A percentile compares a stretch with the other conserved stretches of the same genome.
These are phyloP conservation scores for Fragilariopsis cylindrus DNA, from an alignment of 108 stramenopile genomes.

Conservation along the genomic window DNA sequence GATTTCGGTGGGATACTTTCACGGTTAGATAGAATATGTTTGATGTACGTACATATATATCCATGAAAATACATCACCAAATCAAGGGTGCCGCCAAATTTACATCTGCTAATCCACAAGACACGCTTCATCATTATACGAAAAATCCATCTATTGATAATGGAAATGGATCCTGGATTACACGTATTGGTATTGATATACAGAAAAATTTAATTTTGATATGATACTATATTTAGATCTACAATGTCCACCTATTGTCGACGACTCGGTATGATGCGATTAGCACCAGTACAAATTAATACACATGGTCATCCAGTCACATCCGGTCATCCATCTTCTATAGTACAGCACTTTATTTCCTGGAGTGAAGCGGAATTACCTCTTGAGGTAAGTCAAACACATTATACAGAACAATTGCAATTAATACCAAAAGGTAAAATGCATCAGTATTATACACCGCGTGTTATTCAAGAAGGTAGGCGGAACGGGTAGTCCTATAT, in stretches of 20 bases:
- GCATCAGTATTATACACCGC: slow-evolving; percentile 41
- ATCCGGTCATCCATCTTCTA: slow-evolving; percentile 24
- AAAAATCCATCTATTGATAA: background rate
- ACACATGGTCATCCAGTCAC: slow-evolving; percentile 45
- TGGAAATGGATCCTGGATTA: background rate
- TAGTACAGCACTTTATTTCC: slow-evolving; percentile 38
- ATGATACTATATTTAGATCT: slow-evolving; percentile 40
- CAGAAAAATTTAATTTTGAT: slow-evolving; percentile 28
- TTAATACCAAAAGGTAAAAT: slow-evolving; percentile 15
- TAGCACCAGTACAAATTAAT: slow-evolving; percentile 41
- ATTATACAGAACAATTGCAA: slow-evolving; percentile 38
- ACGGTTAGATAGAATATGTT: slow-evolving; percentile 30
- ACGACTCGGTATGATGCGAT: slow-evolving; percentile 29
- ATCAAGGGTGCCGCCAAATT: background rate
- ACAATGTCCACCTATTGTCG: slow-evolving; percentile 29
- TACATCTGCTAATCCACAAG: slow-evolving; percentile 12
- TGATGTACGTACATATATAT: slow-evolving; percentile 24
- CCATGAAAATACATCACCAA: slow-evolving; percentile 1
- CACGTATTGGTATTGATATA: background rate
- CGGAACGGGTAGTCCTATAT: background rate
- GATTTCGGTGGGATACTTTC: slow-evolving; percentile 36
- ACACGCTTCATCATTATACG: slow-evolving; percentile 14
- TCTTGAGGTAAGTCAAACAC: slow-evolving; percentile 22
- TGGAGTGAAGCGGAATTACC: slow-evolving; percentile 43
- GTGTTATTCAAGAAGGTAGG: background rate